Percentiles rank a stretch among this genome's conserved stretches.
These are phyloP conservation scores for Fusarium torreyae DNA, from an alignment of 2,329 filamentous ascomycete genomes.

Conservation along the genomic window DNA sequence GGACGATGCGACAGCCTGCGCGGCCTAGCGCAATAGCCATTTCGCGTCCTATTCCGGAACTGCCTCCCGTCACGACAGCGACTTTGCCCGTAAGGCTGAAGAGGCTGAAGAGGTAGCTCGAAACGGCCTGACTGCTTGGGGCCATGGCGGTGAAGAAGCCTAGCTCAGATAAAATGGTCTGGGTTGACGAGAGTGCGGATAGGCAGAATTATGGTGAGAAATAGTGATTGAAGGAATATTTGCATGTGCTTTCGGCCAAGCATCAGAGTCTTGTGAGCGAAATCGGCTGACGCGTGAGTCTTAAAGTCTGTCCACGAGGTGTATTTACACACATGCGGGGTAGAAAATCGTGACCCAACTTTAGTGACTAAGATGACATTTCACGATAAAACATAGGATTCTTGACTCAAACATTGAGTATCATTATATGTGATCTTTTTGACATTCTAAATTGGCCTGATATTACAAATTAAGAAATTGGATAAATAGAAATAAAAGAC, in stretches of 20 bases:
- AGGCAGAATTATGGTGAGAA: background rate
- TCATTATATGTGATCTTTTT: too few relatives aligned
- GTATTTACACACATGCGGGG: conserved; percentile 28
- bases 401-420: too few relatives aligned
- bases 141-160: conserved; percentile 28
- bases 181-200: too few relatives aligned
- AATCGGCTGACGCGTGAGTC: conserved; percentile 28
- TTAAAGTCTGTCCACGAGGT: conserved; percentile 23
- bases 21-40: conserved; percentile 52
- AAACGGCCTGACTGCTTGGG: conserved; percentile 18
- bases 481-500: too few relatives aligned
- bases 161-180: background rate
- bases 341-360: conserved; percentile 21
- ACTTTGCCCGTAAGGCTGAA: conserved; percentile 52
- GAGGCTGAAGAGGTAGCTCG: conserved; percentile 49
- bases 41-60: conserved; percentile 54
- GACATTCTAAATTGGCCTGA: too few relatives aligned
- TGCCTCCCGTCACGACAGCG: conserved; percentile 54
- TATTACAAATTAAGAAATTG: background rate
- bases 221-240: background rate
- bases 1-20: conserved; percentile 51
- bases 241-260: conserved; percentile 8
- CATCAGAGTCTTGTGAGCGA: conserved; percentile 28
- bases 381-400: conserved; percentile 4
- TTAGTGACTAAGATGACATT: conserved; percentile 11